Percentiles rank a stretch among this genome's conserved stretches.
Evolutionary conservation across 345 rosid genomes (phyloP).

Genomic region (Kernera saxatilis): DNA sequence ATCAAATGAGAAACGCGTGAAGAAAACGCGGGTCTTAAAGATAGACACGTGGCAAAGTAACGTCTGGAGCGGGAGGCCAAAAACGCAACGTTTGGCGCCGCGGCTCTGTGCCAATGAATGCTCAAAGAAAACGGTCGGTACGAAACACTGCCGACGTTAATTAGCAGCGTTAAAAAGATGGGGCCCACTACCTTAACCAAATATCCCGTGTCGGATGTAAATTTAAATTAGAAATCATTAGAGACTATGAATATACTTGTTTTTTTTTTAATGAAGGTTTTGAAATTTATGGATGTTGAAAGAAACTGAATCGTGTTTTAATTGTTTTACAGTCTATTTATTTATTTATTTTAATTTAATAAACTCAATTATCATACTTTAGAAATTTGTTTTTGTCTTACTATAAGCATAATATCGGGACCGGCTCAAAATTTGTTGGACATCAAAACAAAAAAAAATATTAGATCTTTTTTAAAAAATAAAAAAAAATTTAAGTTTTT

Average conservation of each 20-base stretch:
- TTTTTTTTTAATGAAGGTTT: not conserved
- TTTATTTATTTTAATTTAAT: too few species aligned
- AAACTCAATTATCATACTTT: not conserved
- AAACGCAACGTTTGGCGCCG: slow-evolving; percentile 8
- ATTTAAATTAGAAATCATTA: not conserved
- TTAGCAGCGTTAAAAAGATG: not conserved
- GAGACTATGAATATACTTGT: not conserved
- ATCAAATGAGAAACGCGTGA: slow-evolving; percentile 39
- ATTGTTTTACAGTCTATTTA: not conserved
- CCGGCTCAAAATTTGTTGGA: too few species aligned
- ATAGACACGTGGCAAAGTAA: slow-evolving; percentile 20
- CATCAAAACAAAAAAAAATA: too few species aligned
- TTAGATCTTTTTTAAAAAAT: too few species aligned
- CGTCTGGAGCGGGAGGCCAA: not conserved
- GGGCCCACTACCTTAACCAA: slow-evolving; percentile 10
- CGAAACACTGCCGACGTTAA: not conserved
- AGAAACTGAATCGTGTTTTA: not conserved
- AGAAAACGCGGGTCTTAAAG: slow-evolving; percentile 33
- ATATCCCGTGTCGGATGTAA: not conserved
- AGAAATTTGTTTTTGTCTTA: not conserved
- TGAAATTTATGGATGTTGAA: not conserved
- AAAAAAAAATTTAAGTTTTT: too few species aligned
- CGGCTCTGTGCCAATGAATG: slow-evolving; percentile 14
- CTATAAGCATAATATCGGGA: not conserved
- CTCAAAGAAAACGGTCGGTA: slow-evolving; percentile 4